Evolutionary conservation across 2,329 filamentous ascomycete species (phyloP), one percentile per base, ranked within the genome.

Genomic region (Calonectria pseudoturangicola): DNA sequence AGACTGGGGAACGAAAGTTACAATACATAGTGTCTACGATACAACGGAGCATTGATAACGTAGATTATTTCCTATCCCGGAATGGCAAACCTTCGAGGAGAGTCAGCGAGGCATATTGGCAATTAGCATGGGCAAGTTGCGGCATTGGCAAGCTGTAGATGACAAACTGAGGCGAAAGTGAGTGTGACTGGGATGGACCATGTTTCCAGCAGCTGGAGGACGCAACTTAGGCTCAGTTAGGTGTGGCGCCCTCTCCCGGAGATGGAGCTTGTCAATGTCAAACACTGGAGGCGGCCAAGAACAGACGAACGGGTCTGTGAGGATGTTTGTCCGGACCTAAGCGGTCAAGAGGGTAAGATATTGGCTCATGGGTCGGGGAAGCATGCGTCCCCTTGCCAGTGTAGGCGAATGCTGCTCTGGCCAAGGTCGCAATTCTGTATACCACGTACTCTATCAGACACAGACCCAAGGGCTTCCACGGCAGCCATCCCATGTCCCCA

Each of bases 251-350:
- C 43, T 45, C n/a, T 67, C 47, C 47, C 64, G 51, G 63, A 48
- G 64, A 58, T 58, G 54, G 51, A 56, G 45, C 45, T 47, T 67
- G 48, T 71, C 56, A 68, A 71, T 71, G 41, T 68, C 70, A 68
- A 71, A 71, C 70, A 71, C 66, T 68, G 41, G 65, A 21, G 8
- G 48, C 30, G 43, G 54, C 45, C 45, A 16, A 48, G 54, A 36
- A 39, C 39, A 39, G 64, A 43, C 21, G 50, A 60, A 36, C 51
- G n/a, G 43, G 68, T 56, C 56, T 47, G 51, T 45, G 65, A 67
- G 68, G 68, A 71, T 67, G 69, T 64, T 58, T 48, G 45, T 66
- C 41, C 51, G 62, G 50, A 51, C 25, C 21, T 36, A 47, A 62
- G 33, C 50, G 51, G 50, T 47, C 67, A 12, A 65, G 47, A 62